Percentiles rank a stretch among this genome's conserved stretches.
These are phyloP conservation scores for Cryptococcus sp. DNA, from an alignment of 1,284 basidiomycete species.

Conservation along the genomic window DNA sequence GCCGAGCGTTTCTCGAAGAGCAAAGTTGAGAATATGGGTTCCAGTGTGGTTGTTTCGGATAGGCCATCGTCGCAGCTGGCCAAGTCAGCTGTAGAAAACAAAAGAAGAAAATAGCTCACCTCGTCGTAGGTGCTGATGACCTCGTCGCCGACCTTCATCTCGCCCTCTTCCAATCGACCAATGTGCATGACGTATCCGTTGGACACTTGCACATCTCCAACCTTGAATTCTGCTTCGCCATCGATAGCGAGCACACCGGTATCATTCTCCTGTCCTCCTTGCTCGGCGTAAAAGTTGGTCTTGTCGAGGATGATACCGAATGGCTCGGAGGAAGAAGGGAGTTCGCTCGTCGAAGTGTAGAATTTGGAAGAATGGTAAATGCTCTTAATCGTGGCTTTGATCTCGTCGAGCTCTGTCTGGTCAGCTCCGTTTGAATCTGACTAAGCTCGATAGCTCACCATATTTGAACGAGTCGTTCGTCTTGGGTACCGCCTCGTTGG, in stretches of 20 bases:
- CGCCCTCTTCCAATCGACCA: conserved; percentile 73
- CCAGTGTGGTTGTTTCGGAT: conserved; percentile 97
- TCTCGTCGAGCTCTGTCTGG: conserved; percentile 62
- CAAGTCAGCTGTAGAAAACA: not conserved
- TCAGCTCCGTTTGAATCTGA: not conserved
- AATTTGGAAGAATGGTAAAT: conserved; percentile 83
- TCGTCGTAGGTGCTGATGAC: conserved; percentile 73
- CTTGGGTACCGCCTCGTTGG: conserved; percentile 74
- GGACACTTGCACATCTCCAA: conserved; percentile 84
- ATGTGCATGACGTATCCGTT: conserved; percentile 86
- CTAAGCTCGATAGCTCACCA: conserved; percentile 53
- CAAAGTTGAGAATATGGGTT: conserved; percentile 96
- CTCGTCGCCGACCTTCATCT: conserved; percentile 61
- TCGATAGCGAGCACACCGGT: conserved; percentile 92
- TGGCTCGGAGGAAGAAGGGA: conserved; percentile 57
- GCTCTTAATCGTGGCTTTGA: conserved; percentile 70
- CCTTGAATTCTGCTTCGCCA: conserved; percentile 84
- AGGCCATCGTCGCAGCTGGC: conserved; percentile 84
- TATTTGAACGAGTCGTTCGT: conserved; percentile 92
- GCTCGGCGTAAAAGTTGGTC: conserved; percentile 97
- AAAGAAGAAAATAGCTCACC: conserved; percentile 41
- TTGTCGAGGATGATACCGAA: conserved; percentile 88
- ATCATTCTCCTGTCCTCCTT: conserved; percentile 95
- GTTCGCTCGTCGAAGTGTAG: conserved; percentile 58
- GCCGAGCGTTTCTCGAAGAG: conserved; percentile 84